Evolutionary conservation across 257 asterid genomes (phyloP).

Genomic region (Paulownia fortunei): DNA sequence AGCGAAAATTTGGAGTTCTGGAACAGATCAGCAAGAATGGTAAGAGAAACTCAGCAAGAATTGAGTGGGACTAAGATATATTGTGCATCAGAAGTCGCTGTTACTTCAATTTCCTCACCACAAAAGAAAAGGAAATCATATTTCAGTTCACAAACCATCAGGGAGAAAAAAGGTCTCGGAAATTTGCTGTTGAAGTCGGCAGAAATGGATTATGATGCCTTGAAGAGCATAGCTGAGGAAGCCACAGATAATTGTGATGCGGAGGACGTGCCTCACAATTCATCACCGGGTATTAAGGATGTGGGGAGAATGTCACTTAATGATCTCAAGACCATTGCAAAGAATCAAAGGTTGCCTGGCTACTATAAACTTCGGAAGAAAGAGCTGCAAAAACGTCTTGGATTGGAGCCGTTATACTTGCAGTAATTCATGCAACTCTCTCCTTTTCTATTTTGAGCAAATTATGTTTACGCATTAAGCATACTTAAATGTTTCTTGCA

Average conservation of each 20-base stretch:
- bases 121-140: constrained; percentile 17
- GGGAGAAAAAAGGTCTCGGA: constrained; percentile 19
- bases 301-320: constrained; percentile 18
- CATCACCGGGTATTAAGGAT: neutral
- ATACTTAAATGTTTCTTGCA: constrained; percentile 2
- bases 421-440: neutral
- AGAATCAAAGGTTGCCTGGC: constrained; percentile 35
- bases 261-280: neutral
- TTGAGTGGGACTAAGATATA: constrained; percentile 18
- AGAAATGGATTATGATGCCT: constrained; percentile 9
- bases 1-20: constrained; percentile 1
- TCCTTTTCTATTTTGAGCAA: neutral
- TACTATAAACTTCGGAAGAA: constrained; percentile 40
- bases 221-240: constrained; percentile 6
- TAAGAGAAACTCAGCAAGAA: constrained; percentile 24
- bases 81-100: constrained; percentile 19
- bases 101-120: constrained; percentile 24
- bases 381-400: constrained; percentile 40
- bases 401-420: neutral
- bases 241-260: neutral
- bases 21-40: constrained; percentile 9
- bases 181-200: constrained; percentile 21
- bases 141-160: constrained; percentile 1
- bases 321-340: constrained; percentile 49
- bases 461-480: constrained; percentile 2